Percentiles rank a stretch among this genome's conserved stretches.
Evolutionary conservation across 1,284 basidiomycete species (phyloP).

Genomic region (Schizophyllum amplum): DNA sequence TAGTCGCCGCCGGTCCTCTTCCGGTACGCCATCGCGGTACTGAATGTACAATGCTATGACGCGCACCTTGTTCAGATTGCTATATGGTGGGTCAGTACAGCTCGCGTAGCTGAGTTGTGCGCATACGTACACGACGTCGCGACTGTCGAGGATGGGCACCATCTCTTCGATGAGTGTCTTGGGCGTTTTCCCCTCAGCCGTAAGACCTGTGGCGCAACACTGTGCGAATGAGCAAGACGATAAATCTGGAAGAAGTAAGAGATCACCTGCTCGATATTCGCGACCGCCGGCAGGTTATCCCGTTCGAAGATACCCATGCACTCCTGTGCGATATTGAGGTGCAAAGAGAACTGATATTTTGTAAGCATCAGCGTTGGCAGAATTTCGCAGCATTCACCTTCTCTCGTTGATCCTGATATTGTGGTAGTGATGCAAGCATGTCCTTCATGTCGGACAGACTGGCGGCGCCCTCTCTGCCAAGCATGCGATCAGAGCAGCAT

Average conservation of each 20-base stretch:
- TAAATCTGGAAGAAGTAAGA: slow-evolving; percentile 2
- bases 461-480: slow-evolving; percentile 63
- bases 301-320: slow-evolving; percentile 93
- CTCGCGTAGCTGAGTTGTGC: too few relatives aligned
- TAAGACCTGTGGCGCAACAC: slow-evolving; percentile 89
- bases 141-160: slow-evolving; percentile 91
- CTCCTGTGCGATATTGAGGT: slow-evolving; percentile 95
- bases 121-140: slow-evolving; percentile 70
- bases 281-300: slow-evolving; percentile 80
- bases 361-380: neutral
- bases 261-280: slow-evolving; percentile 86
- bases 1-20: slow-evolving; percentile 89
- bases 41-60: slow-evolving; percentile 96
- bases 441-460: slow-evolving; percentile 98
- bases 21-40: slow-evolving; percentile 93
- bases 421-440: slow-evolving; percentile 92
- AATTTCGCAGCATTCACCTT: slow-evolving; percentile 50
- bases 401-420: slow-evolving; percentile 94
- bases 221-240: slow-evolving; percentile 22
- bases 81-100: slow-evolving; percentile 22
- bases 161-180: slow-evolving; percentile 96
- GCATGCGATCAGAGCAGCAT: slow-evolving; percentile 5
- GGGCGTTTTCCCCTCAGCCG: slow-evolving; percentile 83
- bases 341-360: slow-evolving; percentile 75
- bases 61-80: slow-evolving; percentile 89